Evolutionary conservation across 148 eudicot species (phyloP), one percentile per base, ranked within the genome.

Genomic region (Vaccinium corymbosum): DNA sequence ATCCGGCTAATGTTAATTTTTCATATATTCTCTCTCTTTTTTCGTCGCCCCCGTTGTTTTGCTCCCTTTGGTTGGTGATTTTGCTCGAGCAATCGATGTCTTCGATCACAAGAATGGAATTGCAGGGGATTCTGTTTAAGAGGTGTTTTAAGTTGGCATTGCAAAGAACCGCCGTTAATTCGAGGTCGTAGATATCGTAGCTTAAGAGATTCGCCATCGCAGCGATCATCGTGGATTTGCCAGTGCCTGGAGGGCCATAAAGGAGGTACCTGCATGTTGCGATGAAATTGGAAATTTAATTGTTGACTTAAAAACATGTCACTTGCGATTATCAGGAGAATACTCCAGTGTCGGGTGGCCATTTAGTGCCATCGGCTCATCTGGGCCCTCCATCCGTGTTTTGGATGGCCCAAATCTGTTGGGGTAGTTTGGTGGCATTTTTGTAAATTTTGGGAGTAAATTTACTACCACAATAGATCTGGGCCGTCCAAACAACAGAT

Each of bases 11-110:
- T 5, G 93, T 89, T 22, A 92, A 90, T 88, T 79, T 42, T 80
- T 42, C 80, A n/a, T 0, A 51, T 59, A 6, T 56, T 7, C 27
- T 81, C 0, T 59, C 71, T 0, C 19, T 59, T 32, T 86, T 85
- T 12, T 84, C 78, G 7, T 17, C 61, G 7, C 61, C 61, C 48
- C 84, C 79, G 12, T 85, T 4, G 16, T 17, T 78, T 57, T 76
- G 79, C 80, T 86, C 83, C 80, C 93, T 80, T 19, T 92, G 90
- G 0, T 89, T 88, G 0, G 92, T 91, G 0, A 91, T 82, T 71
- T 91, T 91, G 7, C 84, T 78, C 0, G 93, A 90, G 76, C 94
- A 92, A 79, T 92, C 94, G n/a, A 92, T 92, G 27, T 92, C 94
- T 70, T 92, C 94, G 3, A 92, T 91, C 12, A 92, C 91, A 27